Base-by-base conservation (phyloP, 2,329 filamentous ascomycete genomes). In the Cladophialophora exuberans region DNA sequence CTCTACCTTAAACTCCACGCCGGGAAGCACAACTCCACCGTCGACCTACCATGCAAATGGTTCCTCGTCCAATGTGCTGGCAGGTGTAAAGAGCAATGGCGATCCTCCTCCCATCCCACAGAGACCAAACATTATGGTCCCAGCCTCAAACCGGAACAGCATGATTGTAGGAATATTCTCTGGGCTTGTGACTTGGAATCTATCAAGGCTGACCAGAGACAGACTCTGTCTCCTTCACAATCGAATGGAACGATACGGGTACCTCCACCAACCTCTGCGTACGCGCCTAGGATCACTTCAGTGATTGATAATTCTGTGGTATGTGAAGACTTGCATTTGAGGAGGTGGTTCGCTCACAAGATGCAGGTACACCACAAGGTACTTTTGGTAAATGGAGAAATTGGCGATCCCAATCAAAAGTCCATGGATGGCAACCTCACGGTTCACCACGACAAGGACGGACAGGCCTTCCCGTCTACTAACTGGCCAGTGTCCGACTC, bases 401-500 rank as follows among this genome's bases (percentile, higher is more conserved):
- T 96, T 62, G 90, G 88, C 55, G 89, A 96, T 61, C 77, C 84
- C 4, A 75, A 79, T 28, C 79, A 84, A 48, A 83, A 83, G 67
- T 77, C 83, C 48, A 73, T 95, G 57, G 90, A 96, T 67, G 94
- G 94, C 62, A 87, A 76, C 25, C 67, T 97, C 46, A 90, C 86
- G 2, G 82, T 97, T 58, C 87, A 82, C 66, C 88, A 94, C 66
- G 83, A 91, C 63, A 89, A 96, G 71, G 90, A 96, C 70, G 64
- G 62, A 28, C 57, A 61, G 36, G 84, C 77, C 58, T 96, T 97
- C 69, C 92, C 93, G 5, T 77, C 89, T 0, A 88, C 85, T 10
- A 81, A 79, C 63, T 97, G 93, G 92, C 93, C 92, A 1, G 93
- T 97, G 9, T 87, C 80, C 68, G 87, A 90, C 60, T 95, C 89